Conservation (phyloP, 1,284 basidiomycete genomes). For the Acaromyces ingoldii region DNA sequence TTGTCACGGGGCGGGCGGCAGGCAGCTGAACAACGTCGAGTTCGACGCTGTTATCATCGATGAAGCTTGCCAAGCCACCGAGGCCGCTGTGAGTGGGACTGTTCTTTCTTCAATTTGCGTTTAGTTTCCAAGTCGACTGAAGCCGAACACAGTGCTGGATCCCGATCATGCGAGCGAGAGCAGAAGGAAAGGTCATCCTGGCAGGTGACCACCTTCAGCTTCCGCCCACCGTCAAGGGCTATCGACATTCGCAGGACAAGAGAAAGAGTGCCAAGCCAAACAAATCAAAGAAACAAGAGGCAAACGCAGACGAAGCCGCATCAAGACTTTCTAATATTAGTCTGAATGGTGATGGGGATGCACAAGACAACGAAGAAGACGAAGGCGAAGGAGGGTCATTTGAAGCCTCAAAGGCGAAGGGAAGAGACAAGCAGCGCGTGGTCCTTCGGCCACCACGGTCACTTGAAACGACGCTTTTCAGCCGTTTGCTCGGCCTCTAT, state of each 20-base stretch:
- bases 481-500: slow-evolving; percentile 80
- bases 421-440: not conserved
- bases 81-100: slow-evolving; percentile 61
- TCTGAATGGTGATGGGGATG: too few relatives aligned
- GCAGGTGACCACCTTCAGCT: slow-evolving; percentile 58
- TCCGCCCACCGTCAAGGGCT: slow-evolving; percentile 72
- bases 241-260: slow-evolving; percentile 2
- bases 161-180: slow-evolving; percentile 63
- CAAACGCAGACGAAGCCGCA: slow-evolving; percentile 5
- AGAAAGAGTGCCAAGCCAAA: slow-evolving; percentile 23
- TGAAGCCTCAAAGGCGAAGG: not conserved
- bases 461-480: slow-evolving; percentile 84
- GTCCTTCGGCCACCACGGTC: slow-evolving; percentile 64
- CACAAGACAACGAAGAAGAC: slow-evolving; percentile 7
- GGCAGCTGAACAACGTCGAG: slow-evolving; percentile 18
- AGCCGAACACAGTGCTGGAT: slow-evolving; percentile 67
- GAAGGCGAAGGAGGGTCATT: slow-evolving; percentile 1
- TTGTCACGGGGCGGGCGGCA: slow-evolving; percentile 65
- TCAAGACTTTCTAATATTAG: too few relatives aligned
- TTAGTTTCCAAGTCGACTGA: not conserved
- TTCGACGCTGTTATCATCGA: slow-evolving; percentile 94
- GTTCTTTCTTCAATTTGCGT: not conserved
- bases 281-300: slow-evolving; percentile 11
- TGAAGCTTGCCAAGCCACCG: slow-evolving; percentile 86
- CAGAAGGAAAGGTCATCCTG: slow-evolving; percentile 28